Evolutionary conservation across 768 basidiomycete species (phyloP).

Genomic region (Daedaleopsis nitida): DNA sequence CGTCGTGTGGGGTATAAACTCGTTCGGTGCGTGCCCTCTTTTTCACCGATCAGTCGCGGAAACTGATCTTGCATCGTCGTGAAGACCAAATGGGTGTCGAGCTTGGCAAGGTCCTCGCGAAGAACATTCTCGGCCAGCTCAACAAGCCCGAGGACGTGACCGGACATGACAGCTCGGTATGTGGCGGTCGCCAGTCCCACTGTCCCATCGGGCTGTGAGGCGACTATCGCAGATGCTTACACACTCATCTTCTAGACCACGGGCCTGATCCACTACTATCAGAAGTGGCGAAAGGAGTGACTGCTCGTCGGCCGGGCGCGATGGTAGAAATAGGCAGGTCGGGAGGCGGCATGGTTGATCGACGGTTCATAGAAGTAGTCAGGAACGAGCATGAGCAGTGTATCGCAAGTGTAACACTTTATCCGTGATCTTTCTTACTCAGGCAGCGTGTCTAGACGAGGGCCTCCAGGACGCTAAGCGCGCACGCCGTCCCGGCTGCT

Average conservation of each 20-base stretch:
- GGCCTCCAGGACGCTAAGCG: background rate
- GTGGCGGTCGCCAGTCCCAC: too few relatives aligned
- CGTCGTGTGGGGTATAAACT: constrained; percentile 98
- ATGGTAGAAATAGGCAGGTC: constrained; percentile 72
- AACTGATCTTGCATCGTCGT: too few relatives aligned
- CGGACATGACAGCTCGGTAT: constrained; percentile 87
- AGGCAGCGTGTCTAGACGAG: background rate
- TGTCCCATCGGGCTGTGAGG: background rate
- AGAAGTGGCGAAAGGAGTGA: constrained; percentile 61
- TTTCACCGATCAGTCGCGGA: too few relatives aligned
- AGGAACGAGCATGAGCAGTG: constrained; percentile 10
- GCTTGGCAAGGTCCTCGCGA: constrained; percentile 95
- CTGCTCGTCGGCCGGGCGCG: constrained; percentile 72
- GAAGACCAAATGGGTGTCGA: constrained; percentile 99
- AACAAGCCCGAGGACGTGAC: constrained; percentile 81
- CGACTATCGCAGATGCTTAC: background rate
- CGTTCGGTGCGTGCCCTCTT: constrained; percentile 74
- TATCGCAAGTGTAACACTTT: constrained; percentile 23
- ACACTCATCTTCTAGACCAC: constrained; percentile 64
- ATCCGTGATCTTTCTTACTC: constrained; percentile 7
- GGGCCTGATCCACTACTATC: constrained; percentile 96
- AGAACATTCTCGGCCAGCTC: constrained; percentile 87
- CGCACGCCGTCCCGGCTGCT: constrained; percentile 1
- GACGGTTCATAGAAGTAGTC: background rate
- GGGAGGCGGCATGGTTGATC: constrained; percentile 34